phyloP scores from a whole-genome alignment of 164 flowering plant species.

The Annona squamosa region DNA sequence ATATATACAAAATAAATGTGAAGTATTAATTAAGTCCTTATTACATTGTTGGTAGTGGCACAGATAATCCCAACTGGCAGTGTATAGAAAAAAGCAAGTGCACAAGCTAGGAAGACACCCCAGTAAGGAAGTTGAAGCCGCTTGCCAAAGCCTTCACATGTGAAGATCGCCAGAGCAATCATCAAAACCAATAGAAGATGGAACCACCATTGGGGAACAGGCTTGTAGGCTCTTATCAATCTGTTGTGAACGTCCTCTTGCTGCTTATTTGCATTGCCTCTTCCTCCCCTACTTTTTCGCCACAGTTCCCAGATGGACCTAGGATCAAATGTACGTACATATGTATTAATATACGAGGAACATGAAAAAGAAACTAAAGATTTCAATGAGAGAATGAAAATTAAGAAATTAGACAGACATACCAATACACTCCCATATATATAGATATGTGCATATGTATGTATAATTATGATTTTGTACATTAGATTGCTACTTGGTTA shows the following conservation, averaged over 20 bases:
- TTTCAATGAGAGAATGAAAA: background rate
- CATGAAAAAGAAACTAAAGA: background rate
- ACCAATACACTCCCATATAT: no score
- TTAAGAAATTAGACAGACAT: no score
- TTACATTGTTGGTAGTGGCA: constrained; percentile 81
- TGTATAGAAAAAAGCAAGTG: constrained; percentile 29
- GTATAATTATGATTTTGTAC: no score
- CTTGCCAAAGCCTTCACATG: constrained; percentile 50
- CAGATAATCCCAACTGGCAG: constrained; percentile 64
- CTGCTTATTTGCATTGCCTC: background rate
- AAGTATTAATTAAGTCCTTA: no score
- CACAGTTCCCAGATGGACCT: background rate
- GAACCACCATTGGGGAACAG: constrained; percentile 89
- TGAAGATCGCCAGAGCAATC: constrained; percentile 38
- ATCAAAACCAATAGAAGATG: constrained; percentile 21
- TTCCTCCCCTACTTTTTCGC: background rate
- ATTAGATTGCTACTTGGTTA: no score
- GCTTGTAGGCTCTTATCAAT: constrained; percentile 64
- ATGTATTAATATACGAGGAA: no score
- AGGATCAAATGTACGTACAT: no score
- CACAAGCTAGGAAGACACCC: constrained; percentile 74
- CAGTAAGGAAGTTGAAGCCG: constrained; percentile 86
- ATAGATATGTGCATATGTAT: no score
- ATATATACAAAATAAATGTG: background rate
- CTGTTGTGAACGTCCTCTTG: constrained; percentile 33